phyloP scores from a whole-genome alignment of 2,329 filamentous ascomycete species.

The Fusarium continuum region DNA sequence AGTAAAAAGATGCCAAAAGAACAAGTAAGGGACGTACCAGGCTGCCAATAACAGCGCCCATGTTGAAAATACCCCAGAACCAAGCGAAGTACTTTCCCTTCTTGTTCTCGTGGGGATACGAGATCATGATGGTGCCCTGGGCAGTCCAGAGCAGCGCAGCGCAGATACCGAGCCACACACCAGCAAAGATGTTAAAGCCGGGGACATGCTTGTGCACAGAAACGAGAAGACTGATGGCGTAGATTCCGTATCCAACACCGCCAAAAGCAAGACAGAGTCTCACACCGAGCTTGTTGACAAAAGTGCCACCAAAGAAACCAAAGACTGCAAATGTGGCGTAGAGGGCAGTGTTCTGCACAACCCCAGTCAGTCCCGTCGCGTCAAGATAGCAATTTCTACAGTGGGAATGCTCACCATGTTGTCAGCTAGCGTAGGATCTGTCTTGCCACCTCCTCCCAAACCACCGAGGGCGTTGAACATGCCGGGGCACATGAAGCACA shows the following conservation, averaged over 20 bases:
- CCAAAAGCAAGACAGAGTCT: conserved; percentile 73
- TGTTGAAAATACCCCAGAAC: conserved; percentile 97
- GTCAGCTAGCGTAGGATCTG: conserved; percentile 58
- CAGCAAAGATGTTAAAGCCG: conserved; percentile 69
- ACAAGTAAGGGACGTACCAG: conserved; percentile 53
- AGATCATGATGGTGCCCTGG: conserved; percentile 88
- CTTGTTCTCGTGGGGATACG: conserved; percentile 80
- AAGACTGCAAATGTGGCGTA: conserved; percentile 75
- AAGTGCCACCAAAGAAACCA: conserved; percentile 76
- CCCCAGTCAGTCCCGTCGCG: not conserved
- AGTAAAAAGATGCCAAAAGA: not conserved
- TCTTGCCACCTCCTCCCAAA: conserved; percentile 66
- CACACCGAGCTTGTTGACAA: conserved; percentile 79
- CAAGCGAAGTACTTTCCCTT: conserved; percentile 90
- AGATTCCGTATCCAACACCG: conserved; percentile 78
- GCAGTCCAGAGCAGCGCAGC: conserved; percentile 84
- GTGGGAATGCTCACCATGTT: conserved; percentile 41
- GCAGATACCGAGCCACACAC: conserved; percentile 78
- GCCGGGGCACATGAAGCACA: conserved; percentile 71
- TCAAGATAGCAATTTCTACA: not conserved
- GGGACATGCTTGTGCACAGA: conserved; percentile 69
- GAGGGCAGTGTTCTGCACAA: conserved; percentile 61
- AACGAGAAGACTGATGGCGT: conserved; percentile 71
- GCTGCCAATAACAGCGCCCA: conserved; percentile 87
- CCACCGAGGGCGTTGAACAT: conserved; percentile 76